phyloP scores from a whole-genome alignment of 345 rosid species.

The Salix suchowensis region DNA sequence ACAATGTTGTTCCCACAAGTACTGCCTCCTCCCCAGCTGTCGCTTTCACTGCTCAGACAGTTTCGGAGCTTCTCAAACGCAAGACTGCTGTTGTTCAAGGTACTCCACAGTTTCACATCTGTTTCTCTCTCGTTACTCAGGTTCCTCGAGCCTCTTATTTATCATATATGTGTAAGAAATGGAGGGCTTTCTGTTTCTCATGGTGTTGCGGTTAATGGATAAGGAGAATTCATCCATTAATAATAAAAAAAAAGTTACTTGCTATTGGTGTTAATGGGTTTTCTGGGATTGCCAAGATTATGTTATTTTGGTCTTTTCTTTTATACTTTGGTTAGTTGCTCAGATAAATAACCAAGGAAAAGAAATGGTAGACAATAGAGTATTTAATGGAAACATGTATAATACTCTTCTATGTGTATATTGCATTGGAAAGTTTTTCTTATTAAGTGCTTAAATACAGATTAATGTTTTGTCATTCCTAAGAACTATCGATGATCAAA shows the following conservation, averaged over 20 bases:
- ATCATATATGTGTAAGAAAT: background rate
- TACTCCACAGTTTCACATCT: slow-evolving; percentile 4
- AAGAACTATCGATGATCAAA: background rate
- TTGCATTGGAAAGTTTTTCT: background rate
- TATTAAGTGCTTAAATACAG: background rate
- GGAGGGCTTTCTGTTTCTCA: background rate
- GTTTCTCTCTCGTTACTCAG: background rate
- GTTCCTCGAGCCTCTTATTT: background rate
- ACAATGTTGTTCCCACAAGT: background rate
- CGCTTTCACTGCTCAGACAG: slow-evolving; percentile 33
- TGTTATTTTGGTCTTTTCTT: background rate
- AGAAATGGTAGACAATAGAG: background rate
- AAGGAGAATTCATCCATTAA: background rate
- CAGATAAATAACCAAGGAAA: background rate
- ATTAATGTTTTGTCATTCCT: background rate
- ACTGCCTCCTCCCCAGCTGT: slow-evolving; percentile 18
- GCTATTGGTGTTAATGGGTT: background rate
- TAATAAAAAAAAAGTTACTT: background rate
- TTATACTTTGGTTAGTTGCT: background rate
- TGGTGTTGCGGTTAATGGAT: background rate
- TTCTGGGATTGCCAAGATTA: background rate
- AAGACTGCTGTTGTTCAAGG: slow-evolving; percentile 34
- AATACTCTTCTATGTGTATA: background rate
- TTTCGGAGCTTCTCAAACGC: slow-evolving; percentile 59
- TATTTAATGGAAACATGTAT: background rate